Evolutionary conservation across 768 basidiomycete species (phyloP), one percentile per base, ranked within the genome.

Genomic region (Podaxis sp.): DNA sequence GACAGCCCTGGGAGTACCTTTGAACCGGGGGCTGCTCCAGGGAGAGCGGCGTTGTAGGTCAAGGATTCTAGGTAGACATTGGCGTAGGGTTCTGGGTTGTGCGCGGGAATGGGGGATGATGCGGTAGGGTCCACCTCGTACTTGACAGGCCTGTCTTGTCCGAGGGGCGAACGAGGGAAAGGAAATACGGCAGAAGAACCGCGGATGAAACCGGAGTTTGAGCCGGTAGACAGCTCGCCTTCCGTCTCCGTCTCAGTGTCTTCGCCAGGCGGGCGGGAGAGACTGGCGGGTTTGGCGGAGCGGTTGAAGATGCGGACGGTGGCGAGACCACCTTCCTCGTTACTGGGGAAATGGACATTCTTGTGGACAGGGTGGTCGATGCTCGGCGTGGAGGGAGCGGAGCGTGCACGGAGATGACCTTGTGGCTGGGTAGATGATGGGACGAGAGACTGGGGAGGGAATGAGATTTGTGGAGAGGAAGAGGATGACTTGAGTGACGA

Each of bases 301-400:
- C 82, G 85, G 67, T 71, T 82, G 74, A 83, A 91, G 6, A 91
- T 62, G 14, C 82, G 76, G 46, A 91, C 79, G 1, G 82, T 84
- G 32, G 83, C 84, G 23, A 91, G 76, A 0, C 75, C 82, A n/a
- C 80, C 79, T 47, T 82, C 80, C 61, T 83, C 77, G 52, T 82
- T 79, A 0, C 84, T 79, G 11, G 93, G 90, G 66, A 98, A 98
- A 70, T 95, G 95, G 0, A 98, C 95, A 55, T 86, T 89, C 76
- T 96, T 96, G 1, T 82, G 84, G 11, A 78, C 76, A 28, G 62
- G 61, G 25, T 58, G 58, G 23, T 53, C 57, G 11, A 54, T 46
- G 38, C 36, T 35, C 0, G 76, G 89, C 0, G 88, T 86, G 2
- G 82, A 72, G 0, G 93, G 90, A 57, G 81, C 82, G 16, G 87